Percentiles rank a stretch among this genome's conserved stretches.
phyloP scores from a whole-genome alignment of 306 rosid genomes.

The Pyrus bretschneideri region DNA sequence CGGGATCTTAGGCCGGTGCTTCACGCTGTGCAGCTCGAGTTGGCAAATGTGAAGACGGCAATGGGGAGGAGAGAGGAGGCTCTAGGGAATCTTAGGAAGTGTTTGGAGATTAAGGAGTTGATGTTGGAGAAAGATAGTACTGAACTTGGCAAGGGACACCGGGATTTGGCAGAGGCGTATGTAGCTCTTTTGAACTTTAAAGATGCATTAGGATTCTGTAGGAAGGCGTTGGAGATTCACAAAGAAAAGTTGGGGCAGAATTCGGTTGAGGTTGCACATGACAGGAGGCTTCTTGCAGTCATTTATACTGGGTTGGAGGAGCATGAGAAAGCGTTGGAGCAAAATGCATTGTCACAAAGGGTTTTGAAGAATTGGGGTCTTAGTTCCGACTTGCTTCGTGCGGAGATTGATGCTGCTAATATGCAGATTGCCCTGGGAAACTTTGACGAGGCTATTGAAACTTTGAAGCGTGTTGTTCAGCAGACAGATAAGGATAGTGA shows the following conservation, averaged over 20 bases:
- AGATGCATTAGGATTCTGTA: constrained; percentile 62
- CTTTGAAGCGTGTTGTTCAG: constrained; percentile 56
- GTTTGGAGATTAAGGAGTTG: constrained; percentile 75
- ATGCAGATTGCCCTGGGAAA: constrained; percentile 82
- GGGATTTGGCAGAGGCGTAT: constrained; percentile 75
- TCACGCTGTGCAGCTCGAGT: constrained; percentile 79
- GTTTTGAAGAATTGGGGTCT: constrained; percentile 85
- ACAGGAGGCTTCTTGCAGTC: constrained; percentile 74
- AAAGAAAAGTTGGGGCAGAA: constrained; percentile 51
- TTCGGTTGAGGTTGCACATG: constrained; percentile 81
- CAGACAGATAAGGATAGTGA: constrained; percentile 66
- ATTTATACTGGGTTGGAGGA: constrained; percentile 81
- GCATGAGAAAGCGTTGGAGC: constrained; percentile 84
- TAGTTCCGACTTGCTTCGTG: constrained; percentile 58
- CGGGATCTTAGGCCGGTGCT: constrained; percentile 67
- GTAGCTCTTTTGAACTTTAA: constrained; percentile 69
- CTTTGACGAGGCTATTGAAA: constrained; percentile 67
- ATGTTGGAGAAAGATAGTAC: constrained; percentile 63
- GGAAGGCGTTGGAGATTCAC: constrained; percentile 82
- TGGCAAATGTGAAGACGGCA: constrained; percentile 77
- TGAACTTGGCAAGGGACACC: constrained; percentile 64
- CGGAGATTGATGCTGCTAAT: constrained; percentile 83
- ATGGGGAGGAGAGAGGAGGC: constrained; percentile 98
- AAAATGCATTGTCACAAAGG: constrained; percentile 63
- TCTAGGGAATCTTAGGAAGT: constrained; percentile 60